phyloP scores from a whole-genome alignment of 352 stramenopile genomes.

The Pythium guiyangense region DNA sequence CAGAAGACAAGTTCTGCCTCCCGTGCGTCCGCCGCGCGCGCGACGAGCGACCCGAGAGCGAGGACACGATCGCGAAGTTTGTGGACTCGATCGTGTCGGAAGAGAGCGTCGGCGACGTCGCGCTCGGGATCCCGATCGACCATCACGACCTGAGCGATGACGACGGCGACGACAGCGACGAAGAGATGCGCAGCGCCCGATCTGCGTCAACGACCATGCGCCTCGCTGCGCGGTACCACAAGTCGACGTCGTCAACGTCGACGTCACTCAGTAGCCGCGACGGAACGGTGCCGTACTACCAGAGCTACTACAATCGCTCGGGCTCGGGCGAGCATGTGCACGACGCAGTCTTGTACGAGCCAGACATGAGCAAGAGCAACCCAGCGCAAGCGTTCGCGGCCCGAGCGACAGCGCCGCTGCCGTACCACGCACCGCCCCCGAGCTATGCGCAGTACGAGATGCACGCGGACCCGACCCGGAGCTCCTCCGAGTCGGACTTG shows the following conservation, averaged over 20 bases:
- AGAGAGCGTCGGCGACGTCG: conserved; percentile 5
- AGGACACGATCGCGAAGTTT: conserved; percentile 3
- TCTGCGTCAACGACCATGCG: conserved; percentile 1
- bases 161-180: not conserved
- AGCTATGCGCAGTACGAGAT: conserved; percentile 1
- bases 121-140: conserved; percentile 4
- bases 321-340: no score
- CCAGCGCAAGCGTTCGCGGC: not conserved
- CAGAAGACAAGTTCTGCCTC: conserved; percentile 12
- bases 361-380: not conserved
- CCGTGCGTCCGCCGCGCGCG: conserved; percentile 11
- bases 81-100: conserved; percentile 13
- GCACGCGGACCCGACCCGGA: not conserved
- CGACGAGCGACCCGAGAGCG: conserved; percentile 6
- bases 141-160: conserved; percentile 1
- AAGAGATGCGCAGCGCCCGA: not conserved
- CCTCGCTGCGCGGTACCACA: not conserved
- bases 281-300: not conserved
- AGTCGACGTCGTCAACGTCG: not conserved
- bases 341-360: not conserved
- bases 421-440: not conserved
- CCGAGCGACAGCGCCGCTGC: not conserved
- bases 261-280: not conserved
- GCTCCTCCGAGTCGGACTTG: not conserved
- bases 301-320: not conserved